Evolutionary conservation across 2,329 filamentous ascomycete species (phyloP), one percentile per base, ranked within the genome.

Genomic region (Rhinocladiella mackenziei): DNA sequence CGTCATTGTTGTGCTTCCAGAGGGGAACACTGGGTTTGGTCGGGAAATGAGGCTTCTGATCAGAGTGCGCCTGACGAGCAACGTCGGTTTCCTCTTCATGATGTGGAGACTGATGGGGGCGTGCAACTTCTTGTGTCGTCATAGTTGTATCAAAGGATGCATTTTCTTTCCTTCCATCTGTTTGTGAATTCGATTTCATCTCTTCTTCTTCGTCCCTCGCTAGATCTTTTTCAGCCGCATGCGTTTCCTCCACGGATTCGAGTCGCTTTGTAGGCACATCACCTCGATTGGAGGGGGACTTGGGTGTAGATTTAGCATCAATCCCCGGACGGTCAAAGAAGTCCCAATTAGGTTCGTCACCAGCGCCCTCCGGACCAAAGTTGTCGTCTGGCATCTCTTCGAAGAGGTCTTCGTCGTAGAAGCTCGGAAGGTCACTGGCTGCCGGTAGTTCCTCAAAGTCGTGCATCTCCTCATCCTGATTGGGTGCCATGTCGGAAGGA

Each of bases 341-440:
- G 57, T 73, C 79, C 59, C 81, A 83, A 55, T 83, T 78, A 3
- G 73, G 56, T 29, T 58, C 77, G 55, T 81, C 78, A 2, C 73
- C 78, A 15, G 80, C 71, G n/a, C 69, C 71, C 54, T 73, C 73
- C n/a, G 67, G 63, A 15, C 66, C 73, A 57, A 77, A 77, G 34
- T 70, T 68, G 37, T 70, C 72, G 36, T 71, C 73, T 36, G 77
- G 71, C 60, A 76, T 71, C 42, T 78, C 75, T 10, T 73, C 75
- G 46, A 81, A 81, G 1, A 81, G 63, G 57, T 80, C 77, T 49
- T 80, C 77, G 33, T 70, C 66, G 44, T 71, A 71, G 40, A 64
- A 58, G 5, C 65, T 66, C 7, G 62, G 25, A 23, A 50, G 63
- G 32, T 63, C 66, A 15, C 37, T 33, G 14, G 41, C 10, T 10